Evolutionary conservation across 257 asterid genomes (phyloP), one percentile per base, ranked within the genome.

Genomic region (Gentiana straminea): DNA sequence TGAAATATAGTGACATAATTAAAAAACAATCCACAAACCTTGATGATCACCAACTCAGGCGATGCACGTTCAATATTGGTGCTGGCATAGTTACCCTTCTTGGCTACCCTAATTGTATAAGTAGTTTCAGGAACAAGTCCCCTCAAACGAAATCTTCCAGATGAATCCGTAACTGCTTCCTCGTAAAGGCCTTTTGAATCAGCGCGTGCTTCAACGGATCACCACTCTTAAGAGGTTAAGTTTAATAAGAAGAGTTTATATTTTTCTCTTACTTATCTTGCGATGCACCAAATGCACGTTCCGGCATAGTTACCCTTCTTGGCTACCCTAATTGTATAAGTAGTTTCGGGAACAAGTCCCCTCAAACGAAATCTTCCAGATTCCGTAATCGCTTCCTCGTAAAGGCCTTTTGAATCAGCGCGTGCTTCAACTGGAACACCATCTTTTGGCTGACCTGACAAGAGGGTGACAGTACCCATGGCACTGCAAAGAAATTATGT

Each of bases 361-460:
- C 98, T 84, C 65, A 90, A 77, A 51, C 98, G 88, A 60, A 78
- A 90, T 63, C 78, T 77, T 65, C 96, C 98, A 8, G 83, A 79
- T 55, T 90, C 96, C 53, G 98, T 82, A 46, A 80, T 63, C 9
- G 98, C 81, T 77, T 86, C 94, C 75, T 90, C 98, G 70, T 84
- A 90, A 76, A 79, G 84, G 66, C 95, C 95, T 80, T 78, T 68
- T 11, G 91, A 75, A 76, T 86, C 92, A 3, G 98, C 84, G 63
- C 95, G 84, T 43, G 98, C 98, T 79, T 86, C 98, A 55, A 90
- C 76, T 24, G 91, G 67, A 60, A 90, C 81, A 61, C 94, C 94
- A 73, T 82, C 95, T 78, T 77, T 81, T 60, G 96, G 94, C 68
- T 79, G 94, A 73, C 95, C 98, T 52, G 98, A 90, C 79, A 90